Percentiles rank a stretch among this genome's conserved stretches.
Evolutionary conservation across 345 rosid genomes (phyloP).

Genomic region (Erodium maritimum): DNA sequence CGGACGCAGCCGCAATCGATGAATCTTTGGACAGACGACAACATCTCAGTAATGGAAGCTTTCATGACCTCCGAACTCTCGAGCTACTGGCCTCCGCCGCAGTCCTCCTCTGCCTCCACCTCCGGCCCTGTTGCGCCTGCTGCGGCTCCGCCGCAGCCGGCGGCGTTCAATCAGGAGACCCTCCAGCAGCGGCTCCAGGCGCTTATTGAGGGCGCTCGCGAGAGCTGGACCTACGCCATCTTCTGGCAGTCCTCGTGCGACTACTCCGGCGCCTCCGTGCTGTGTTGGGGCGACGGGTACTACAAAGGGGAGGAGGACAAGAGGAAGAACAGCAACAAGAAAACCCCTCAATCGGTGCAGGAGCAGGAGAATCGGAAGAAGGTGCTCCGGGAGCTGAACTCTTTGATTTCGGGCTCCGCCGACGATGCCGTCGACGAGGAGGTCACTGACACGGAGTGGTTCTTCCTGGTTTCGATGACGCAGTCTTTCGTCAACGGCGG

Average conservation of each 20-base stretch:
- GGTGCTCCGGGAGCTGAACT: constrained; percentile 69
- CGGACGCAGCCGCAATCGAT: constrained; percentile 51
- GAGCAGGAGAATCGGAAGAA: constrained; percentile 81
- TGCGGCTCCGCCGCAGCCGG: too few species aligned
- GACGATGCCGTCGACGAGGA: constrained; percentile 77
- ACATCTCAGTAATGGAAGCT: constrained; percentile 87
- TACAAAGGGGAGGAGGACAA: constrained; percentile 82
- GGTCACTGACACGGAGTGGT: constrained; percentile 95
- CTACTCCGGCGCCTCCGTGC: constrained; percentile 40
- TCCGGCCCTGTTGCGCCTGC: background rate
- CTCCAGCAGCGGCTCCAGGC: constrained; percentile 87
- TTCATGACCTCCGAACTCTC: constrained; percentile 79
- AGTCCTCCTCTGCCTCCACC: constrained; percentile 11
- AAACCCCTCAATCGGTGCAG: constrained; percentile 24
- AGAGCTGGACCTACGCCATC: constrained; percentile 86
- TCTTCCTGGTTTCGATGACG: constrained; percentile 85
- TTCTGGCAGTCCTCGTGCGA: constrained; percentile 89
- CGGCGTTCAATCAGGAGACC: constrained; percentile 46
- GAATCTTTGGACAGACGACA: constrained; percentile 86
- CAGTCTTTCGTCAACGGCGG: constrained; percentile 55
- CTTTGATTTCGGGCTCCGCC: constrained; percentile 58
- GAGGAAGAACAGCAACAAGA: constrained; percentile 22
- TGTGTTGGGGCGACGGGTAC: constrained; percentile 93
- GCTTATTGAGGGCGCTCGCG: constrained; percentile 57
- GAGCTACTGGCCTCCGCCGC: constrained; percentile 51